Conservation (phyloP, 768 basidiomycete genomes). For the Steccherinum ochraceum region DNA sequence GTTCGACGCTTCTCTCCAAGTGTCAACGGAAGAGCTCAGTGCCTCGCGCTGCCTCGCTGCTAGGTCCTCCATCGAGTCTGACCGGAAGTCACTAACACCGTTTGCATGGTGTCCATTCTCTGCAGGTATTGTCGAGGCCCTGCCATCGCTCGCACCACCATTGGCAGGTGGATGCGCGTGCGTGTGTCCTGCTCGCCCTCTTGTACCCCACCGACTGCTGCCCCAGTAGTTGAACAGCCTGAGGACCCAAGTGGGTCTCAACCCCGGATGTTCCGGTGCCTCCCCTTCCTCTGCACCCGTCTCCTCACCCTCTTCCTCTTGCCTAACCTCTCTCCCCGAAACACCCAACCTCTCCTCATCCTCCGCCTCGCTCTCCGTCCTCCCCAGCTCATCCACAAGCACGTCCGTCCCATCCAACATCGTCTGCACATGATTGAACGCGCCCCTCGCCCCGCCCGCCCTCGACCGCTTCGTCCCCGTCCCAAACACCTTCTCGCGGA, state of each 20-base stretch:
- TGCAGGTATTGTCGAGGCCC: too few species aligned
- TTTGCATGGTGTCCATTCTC: too few species aligned
- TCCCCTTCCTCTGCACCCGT: constrained; percentile 6
- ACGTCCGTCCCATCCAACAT: constrained; percentile 56
- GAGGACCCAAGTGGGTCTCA: constrained; percentile 74
- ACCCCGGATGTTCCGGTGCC: constrained; percentile 47
- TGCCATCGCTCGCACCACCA: too few species aligned
- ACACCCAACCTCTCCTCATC: constrained; percentile 44
- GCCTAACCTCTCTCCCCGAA: constrained; percentile 18
- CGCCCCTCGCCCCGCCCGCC: constrained; percentile 52
- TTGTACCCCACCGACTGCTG: constrained; percentile 43
- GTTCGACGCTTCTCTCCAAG: not conserved
- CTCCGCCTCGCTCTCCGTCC: constrained; percentile 73
- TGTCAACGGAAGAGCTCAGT: not conserved
- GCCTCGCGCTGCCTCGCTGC: constrained; percentile 1
- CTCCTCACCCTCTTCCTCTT: constrained; percentile 35
- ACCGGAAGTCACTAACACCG: too few species aligned
- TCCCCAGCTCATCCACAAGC: constrained; percentile 59
- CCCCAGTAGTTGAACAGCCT: constrained; percentile 76
- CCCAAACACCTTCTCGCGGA: constrained; percentile 68
- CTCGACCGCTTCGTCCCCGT: constrained; percentile 41
- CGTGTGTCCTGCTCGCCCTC: constrained; percentile 10
- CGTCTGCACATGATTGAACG: constrained; percentile 64
- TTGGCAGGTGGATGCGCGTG: too few species aligned
- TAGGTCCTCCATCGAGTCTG: too few species aligned